Base-by-base conservation (phyloP, 108 stramenopile genomes). In the Nitzschia sp. region DNA sequence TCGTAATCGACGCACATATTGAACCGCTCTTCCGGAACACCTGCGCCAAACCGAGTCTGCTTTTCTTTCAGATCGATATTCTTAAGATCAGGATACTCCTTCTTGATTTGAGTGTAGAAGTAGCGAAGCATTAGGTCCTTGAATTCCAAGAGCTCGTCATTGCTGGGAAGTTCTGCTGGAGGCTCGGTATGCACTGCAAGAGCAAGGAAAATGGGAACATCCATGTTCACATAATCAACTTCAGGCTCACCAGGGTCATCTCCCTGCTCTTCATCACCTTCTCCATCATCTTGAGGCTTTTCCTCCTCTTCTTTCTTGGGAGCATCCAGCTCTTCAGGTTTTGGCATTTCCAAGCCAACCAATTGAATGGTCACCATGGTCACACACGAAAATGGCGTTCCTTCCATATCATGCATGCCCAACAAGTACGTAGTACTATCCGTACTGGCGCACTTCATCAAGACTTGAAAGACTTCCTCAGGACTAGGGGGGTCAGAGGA, bases 51-150 rank as follows among this genome's bases (percentile, higher is more conserved):
- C 29, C 48, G 44, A 11, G 41, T 43, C 14, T 54, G 8, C 22
- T 56, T 24, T 42, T 67, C 25, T 11, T 8, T 67, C 3, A 67
- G 41, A 21, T 54, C 22, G 6, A 67, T 43, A 43, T 56, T 17
- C 41, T 56, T 54, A 14, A 67, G n/a, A 2, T 67, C 29, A 7
- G 66, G 66, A 39, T 56, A 67, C 15, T 55, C 53, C 9, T 56
- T 54, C 40, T 56, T 54, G 14, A 67, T 40, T 12, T 24, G 9
- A 12, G 66, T 67, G 41, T 67, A 67, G 22, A 67, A 67, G 41
- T 10, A 67, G 19, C 66, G 66, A 56, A 67, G 41, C 66, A 67
- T 56, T 3, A 67, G 41, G 42, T 67, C 66, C 41, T 67, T 56
- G 42, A 67, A 67, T 22, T 56, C 21, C 24, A 48, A 24, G 42